Conservation (phyloP, 2,329 filamentous ascomycete genomes). For the Colletotrichum paranaense region DNA sequence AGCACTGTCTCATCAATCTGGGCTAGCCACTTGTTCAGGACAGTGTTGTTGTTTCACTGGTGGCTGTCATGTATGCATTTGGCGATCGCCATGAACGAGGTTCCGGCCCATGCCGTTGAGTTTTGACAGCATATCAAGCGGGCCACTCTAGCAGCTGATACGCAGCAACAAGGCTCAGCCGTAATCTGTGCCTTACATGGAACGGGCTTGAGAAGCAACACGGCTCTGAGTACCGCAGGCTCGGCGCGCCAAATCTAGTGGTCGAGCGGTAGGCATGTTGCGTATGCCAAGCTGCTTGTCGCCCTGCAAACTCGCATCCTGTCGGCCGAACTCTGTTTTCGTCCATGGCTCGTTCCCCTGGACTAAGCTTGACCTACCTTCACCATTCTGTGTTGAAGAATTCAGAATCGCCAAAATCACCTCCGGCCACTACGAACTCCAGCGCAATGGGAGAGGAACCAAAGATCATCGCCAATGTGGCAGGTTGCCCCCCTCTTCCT, state of each 20-base stretch:
- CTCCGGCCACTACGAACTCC: neutral
- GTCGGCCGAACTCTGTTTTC: constrained; percentile 19
- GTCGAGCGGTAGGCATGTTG: constrained; percentile 9
- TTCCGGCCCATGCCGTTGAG: constrained; percentile 2
- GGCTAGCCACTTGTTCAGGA: neutral
- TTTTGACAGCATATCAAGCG: constrained; percentile 1
- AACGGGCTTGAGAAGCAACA: constrained; percentile 3
- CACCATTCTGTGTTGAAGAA: neutral
- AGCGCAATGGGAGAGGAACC: neutral
- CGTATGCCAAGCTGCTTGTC: constrained; percentile 26
- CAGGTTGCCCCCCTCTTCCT: neutral
- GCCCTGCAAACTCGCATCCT: constrained; percentile 17
- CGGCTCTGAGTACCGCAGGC: constrained; percentile 6
- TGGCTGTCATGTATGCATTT: neutral
- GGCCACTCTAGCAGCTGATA: neutral
- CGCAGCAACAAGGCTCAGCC: constrained; percentile 4
- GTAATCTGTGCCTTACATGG: constrained; percentile 31
- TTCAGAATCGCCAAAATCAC: neutral
- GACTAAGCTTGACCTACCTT: neutral
- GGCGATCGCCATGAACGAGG: constrained; percentile 9
- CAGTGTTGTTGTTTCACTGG: constrained; percentile 6
- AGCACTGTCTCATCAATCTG: constrained; percentile 11
- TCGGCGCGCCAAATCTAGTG: constrained; percentile 17
- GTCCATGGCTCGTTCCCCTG: constrained; percentile 7
- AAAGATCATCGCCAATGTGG: neutral